phyloP scores from a whole-genome alignment of 495 filamentous ascomycete species.

The Lasiosphaeriaceae sp. region DNA sequence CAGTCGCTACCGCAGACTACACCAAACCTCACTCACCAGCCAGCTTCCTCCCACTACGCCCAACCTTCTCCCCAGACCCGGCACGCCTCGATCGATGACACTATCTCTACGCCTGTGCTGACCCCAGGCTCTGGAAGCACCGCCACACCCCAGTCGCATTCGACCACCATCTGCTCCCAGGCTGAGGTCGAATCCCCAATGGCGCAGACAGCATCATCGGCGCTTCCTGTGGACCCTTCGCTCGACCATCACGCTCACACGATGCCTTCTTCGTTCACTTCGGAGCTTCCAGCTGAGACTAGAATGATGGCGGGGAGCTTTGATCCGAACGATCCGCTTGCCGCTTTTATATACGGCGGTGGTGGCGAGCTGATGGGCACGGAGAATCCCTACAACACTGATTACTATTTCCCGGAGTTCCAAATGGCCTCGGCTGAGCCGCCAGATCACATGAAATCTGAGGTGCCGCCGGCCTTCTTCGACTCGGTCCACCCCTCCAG shows the following conservation, averaged over 20 bases:
- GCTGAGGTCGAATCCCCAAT: neutral
- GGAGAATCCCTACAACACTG: too few relatives aligned
- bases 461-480: neutral
- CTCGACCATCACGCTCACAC: conserved; percentile 7
- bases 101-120: conserved; percentile 15
- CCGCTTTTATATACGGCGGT: neutral
- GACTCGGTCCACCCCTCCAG: neutral
- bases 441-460: neutral
- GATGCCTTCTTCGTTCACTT: conserved; percentile 23
- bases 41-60: neutral
- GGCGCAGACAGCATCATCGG: neutral
- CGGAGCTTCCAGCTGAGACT: conserved; percentile 26
- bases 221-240: conserved; percentile 1
- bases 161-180: conserved; percentile 10
- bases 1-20: conserved; percentile 2
- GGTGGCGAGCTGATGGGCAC: neutral
- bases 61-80: neutral
- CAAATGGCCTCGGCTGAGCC: too few relatives aligned
- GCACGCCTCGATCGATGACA: conserved; percentile 10
- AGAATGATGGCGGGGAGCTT: conserved; percentile 10
- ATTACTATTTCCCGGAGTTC: too few relatives aligned
- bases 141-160: conserved; percentile 14
- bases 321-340: neutral
- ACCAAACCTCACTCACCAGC: neutral
- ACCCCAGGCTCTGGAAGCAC: conserved; percentile 24